Base-by-base conservation (phyloP, 192 early-diverging fungal genomes). In the Backusella tarrabulga region DNA sequence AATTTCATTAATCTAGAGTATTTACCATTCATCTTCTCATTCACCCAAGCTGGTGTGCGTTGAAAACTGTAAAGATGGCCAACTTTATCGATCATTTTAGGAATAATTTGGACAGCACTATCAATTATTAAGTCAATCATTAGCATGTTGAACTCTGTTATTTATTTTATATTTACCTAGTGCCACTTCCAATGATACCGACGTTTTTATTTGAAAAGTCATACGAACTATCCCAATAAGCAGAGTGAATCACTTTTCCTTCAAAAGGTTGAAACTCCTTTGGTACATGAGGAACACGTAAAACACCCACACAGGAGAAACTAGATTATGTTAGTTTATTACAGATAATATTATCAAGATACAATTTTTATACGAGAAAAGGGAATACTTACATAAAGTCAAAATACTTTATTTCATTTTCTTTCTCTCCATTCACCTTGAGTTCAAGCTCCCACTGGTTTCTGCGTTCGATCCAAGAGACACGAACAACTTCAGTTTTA, bases 171-270 rank as follows among this genome's bases (percentile, higher is more conserved):
- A 11, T 26, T 56, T 83, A 87, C 86, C 84, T 85, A 12, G 86
- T 76, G 72, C 86, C 86, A 76, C 81, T 84, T 26, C 86, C 86
- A 73, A 87, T 76, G 11, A 87, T 71, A 41, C 84, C 86, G 23
- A 87, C 76, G 9, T 81, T 78, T 74, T 87, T 87, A 68, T 77
- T 74, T 2, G 83, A 83, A 32, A 88, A 73, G 26, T 83, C 84
- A 7, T 76, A 15, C 3, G 77, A 79, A 32, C 79, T 73, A 35
- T 88, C 80, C 89, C 89, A 91, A 60, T 82, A 79, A 46, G 86
- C 87, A 1, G 88, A 84, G 71, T 91, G 89, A 72, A 88, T 76
- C 21, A 83, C 77, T n/a, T 73, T 76, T 23, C 89, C 89, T 32
- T 85, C 77, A 79, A 91, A 91, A 6, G 68, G 41, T n/a, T 88